Percentiles rank a stretch among this genome's conserved stretches.
Conservation (phyloP, 2,329 filamentous ascomycete species). For the Blastomyces percursus region DNA sequence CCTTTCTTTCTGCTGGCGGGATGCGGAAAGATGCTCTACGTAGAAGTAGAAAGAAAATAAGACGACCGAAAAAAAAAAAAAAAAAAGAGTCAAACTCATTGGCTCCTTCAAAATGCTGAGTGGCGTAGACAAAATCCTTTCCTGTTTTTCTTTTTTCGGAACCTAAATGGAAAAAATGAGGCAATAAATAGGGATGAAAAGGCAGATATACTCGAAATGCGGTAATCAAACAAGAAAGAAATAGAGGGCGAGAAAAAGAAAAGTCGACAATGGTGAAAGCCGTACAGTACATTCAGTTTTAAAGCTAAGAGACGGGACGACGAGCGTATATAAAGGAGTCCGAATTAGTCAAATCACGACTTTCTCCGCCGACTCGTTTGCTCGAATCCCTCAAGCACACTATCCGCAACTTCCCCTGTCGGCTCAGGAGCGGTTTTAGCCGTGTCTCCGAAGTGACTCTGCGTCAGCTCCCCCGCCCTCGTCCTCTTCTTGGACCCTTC, state of each 20-base stretch:
- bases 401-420: constrained; percentile 35
- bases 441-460: constrained; percentile 15
- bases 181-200: background rate
- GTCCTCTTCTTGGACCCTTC: constrained; percentile 8
- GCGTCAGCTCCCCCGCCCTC: constrained; percentile 25
- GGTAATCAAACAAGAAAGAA: background rate
- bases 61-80: background rate
- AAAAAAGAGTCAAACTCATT: background rate
- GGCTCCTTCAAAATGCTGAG: constrained; percentile 5
- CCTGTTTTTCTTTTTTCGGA: background rate
- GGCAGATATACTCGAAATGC: background rate
- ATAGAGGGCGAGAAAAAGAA: background rate
- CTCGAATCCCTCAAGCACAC: constrained; percentile 41
- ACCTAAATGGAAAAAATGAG: background rate
- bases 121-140: background rate
- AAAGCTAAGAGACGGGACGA: background rate
- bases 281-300: background rate
- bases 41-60: background rate
- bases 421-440: constrained; percentile 1
- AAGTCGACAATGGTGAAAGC: background rate
- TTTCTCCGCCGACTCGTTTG: constrained; percentile 26
- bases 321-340: background rate
- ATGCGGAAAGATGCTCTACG: background rate
- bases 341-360: constrained; percentile 10
- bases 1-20: background rate